phyloP scores from a whole-genome alignment of 176 grass and related monocot species.

The Typha latifolia region DNA sequence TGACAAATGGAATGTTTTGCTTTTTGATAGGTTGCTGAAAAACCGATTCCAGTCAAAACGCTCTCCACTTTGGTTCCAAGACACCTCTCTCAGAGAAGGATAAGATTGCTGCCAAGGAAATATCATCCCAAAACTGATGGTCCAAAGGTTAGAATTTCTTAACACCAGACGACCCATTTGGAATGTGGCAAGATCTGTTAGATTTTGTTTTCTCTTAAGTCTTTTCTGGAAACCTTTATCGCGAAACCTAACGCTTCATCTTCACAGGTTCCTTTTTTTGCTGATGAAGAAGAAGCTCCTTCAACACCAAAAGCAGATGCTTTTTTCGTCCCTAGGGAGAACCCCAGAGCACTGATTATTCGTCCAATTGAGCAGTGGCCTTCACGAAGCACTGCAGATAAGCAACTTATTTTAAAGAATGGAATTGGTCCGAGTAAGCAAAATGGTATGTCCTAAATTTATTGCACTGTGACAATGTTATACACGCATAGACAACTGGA shows the following conservation, averaged over 20 bases:
- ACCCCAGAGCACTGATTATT: constrained; percentile 80
- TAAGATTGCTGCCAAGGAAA: constrained; percentile 65
- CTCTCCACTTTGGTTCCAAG: constrained; percentile 63
- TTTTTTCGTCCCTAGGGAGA: constrained; percentile 87
- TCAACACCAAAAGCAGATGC: constrained; percentile 86
- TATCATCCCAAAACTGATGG: constrained; percentile 61
- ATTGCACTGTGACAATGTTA: background rate
- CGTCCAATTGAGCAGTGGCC: constrained; percentile 81
- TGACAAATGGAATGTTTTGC: constrained; percentile 4
- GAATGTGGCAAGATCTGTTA: background rate
- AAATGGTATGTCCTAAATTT: constrained; percentile 37
- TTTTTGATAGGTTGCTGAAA: constrained; percentile 60
- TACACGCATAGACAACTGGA: background rate
- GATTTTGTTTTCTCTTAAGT: background rate
- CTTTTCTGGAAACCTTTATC: background rate
- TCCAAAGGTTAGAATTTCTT: constrained; percentile 39
- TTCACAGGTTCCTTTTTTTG: constrained; percentile 65
- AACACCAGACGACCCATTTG: background rate
- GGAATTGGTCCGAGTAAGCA: constrained; percentile 24
- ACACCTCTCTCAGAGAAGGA: constrained; percentile 84
- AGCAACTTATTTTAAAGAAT: constrained; percentile 27
- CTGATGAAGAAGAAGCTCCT: constrained; percentile 62
- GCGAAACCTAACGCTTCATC: background rate
- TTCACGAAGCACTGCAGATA: constrained; percentile 20
- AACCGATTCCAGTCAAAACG: constrained; percentile 49